A percentile compares a stretch with the other conserved stretches of the same genome.
phyloP scores from a whole-genome alignment of 106 monocot species.

The Cymbidium sinense region DNA sequence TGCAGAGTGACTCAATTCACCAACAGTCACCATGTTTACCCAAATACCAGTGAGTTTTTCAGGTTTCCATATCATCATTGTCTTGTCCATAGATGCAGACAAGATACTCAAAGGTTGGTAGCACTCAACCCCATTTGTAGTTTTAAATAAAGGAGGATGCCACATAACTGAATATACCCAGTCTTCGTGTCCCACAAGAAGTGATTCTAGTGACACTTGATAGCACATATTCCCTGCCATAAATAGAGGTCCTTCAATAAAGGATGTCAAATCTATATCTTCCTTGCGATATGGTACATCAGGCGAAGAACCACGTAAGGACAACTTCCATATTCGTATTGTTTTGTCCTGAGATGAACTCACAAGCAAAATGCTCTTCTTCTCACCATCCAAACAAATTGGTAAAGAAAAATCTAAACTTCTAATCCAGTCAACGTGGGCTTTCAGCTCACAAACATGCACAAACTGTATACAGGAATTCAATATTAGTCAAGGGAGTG shows the following conservation, averaged over 20 bases:
- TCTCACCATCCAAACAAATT: constrained; percentile 28
- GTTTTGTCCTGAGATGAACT: constrained; percentile 96
- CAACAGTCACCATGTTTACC: constrained; percentile 89
- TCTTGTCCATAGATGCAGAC: constrained; percentile 99
- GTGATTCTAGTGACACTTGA: constrained; percentile 86
- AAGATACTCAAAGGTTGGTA: constrained; percentile 80
- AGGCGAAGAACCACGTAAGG: constrained; percentile 24
- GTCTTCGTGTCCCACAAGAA: constrained; percentile 93
- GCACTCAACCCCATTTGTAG: constrained; percentile 12
- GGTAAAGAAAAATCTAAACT: constrained; percentile 90
- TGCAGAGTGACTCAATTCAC: constrained; percentile 86
- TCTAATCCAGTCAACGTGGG: constrained; percentile 95
- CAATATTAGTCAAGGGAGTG: neutral
- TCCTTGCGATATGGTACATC: constrained; percentile 26
- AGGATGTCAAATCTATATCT: constrained; percentile 60
- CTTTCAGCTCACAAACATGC: constrained; percentile 80
- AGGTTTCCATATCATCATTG: constrained; percentile 99
- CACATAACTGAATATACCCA: constrained; percentile 97
- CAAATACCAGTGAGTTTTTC: constrained; percentile 93
- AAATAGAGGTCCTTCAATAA: constrained; percentile 83
- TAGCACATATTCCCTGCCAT: constrained; percentile 43
- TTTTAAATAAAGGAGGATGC: constrained; percentile 58
- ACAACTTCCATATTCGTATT: constrained; percentile 94
- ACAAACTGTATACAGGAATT: constrained; percentile 51
- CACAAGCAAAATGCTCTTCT: constrained; percentile 61